A percentile compares a stretch with the other conserved stretches of the same genome.
Conservation (phyloP, 2,329 filamentous ascomycete species). For the Nectriaceae sp. region DNA sequence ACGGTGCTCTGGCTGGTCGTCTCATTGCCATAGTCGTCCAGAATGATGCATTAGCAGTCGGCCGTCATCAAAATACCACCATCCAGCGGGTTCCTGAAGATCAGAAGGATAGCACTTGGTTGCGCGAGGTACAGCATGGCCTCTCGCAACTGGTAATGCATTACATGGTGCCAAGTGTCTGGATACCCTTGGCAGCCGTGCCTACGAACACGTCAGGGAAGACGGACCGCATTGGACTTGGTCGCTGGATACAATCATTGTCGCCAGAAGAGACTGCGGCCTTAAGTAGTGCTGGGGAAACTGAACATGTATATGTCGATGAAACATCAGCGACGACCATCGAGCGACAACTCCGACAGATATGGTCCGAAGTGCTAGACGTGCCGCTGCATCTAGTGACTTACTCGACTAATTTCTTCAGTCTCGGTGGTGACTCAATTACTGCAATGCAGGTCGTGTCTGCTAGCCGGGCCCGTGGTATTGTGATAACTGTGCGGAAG, state of each 20-base stretch:
- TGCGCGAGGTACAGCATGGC: neutral
- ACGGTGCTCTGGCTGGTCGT: neutral
- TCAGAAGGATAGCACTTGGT: neutral
- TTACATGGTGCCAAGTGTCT: constrained; percentile 20
- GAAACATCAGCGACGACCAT: neutral
- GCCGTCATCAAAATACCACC: neutral
- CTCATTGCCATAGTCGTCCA: neutral
- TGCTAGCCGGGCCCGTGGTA: constrained; percentile 24
- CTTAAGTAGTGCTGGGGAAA: neutral
- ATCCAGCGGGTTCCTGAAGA: neutral
- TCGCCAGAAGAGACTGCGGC: neutral
- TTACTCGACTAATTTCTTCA: constrained; percentile 1
- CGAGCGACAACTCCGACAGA: constrained; percentile 1
- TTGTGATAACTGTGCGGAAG: neutral
- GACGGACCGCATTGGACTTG: constrained; percentile 6
- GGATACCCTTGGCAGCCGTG: constrained; percentile 10
- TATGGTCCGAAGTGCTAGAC: neutral
- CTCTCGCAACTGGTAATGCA: constrained; percentile 3
- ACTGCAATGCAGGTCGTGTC: constrained; percentile 45
- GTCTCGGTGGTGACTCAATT: constrained; percentile 46
- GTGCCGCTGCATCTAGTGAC: neutral
- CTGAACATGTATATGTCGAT: neutral
- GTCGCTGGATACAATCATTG: neutral
- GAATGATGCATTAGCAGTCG: constrained; percentile 1
- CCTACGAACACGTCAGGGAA: constrained; percentile 16